phyloP scores from a whole-genome alignment of 495 filamentous ascomycete genomes.

The Penicillium chermesinum region DNA sequence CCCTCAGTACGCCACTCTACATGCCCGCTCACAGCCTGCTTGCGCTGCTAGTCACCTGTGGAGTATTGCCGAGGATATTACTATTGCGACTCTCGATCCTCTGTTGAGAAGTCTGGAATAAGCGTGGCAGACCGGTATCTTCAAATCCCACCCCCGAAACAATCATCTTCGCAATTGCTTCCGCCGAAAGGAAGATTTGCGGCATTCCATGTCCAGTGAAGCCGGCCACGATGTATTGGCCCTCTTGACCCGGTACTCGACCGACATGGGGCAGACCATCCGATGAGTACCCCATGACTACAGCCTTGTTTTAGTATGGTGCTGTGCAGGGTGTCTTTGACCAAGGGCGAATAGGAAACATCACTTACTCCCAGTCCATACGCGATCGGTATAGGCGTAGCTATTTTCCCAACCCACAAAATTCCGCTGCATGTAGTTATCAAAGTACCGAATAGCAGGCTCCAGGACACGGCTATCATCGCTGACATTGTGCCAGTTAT shows the following conservation, averaged over 20 bases:
- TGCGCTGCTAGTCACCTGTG: neutral
- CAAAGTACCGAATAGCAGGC: slow-evolving; percentile 37
- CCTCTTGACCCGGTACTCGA: slow-evolving; percentile 35
- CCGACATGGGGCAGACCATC: slow-evolving; percentile 45
- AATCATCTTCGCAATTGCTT: slow-evolving; percentile 43
- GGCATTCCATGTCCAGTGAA: slow-evolving; percentile 51
- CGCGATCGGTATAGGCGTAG: slow-evolving; percentile 35
- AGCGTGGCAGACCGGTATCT: slow-evolving; percentile 34
- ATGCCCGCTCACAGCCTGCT: slow-evolving; percentile 10
- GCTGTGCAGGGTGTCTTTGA: neutral
- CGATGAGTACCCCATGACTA: slow-evolving; percentile 37
- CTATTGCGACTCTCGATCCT: slow-evolving; percentile 25
- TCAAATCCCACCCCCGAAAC: slow-evolving; percentile 27
- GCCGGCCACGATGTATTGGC: slow-evolving; percentile 42
- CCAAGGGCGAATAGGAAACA: slow-evolving; percentile 7
- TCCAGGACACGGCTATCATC: slow-evolving; percentile 46
- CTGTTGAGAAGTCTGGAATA: slow-evolving; percentile 32
- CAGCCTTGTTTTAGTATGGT: slow-evolving; percentile 2
- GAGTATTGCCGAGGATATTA: slow-evolving; percentile 11
- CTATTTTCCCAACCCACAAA: slow-evolving; percentile 48
- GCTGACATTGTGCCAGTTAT: slow-evolving; percentile 45
- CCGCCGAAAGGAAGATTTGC: slow-evolving; percentile 40
- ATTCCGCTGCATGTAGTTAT: slow-evolving; percentile 43
- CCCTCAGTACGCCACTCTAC: too few relatives aligned
- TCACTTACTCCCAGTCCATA: slow-evolving; percentile 51